Base-by-base conservation (phyloP, 225 moss, liverwort and hornwort genomes). In the Lunularia cruciata region DNA sequence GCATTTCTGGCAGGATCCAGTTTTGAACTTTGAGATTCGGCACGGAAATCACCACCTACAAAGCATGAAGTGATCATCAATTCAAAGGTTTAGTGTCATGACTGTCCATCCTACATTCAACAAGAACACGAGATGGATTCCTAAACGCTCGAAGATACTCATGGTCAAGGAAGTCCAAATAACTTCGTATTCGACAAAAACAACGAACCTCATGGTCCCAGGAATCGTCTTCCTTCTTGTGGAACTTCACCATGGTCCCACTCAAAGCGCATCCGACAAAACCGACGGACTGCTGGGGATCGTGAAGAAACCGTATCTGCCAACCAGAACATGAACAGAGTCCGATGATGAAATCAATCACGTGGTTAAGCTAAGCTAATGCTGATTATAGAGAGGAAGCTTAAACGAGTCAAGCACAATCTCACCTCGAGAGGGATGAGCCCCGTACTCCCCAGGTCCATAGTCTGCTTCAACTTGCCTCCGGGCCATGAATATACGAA, bases 401-500 rank as follows among this genome's bases (percentile, higher is more conserved):
- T 19, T 5, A 12, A 32, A 2, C 13, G 4, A 49, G 43, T 10
- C 43, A 1, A 16, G 37, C 11, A 6, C 3, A 40, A 7, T 61
- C 82, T 40, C 70, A 98, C 96, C 96, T 98, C 96, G 7, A 98
- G 82, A n/a, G 96, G 96, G 72, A 98, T 98, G 34, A 93, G 89
- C 33, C 93, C 96, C 15, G 89, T 89, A 54, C 76, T 86, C 27
- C 96, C 96, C 49, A 98, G 63, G 72, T 98, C 71, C 56, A 98
- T 73, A 8, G 90, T 98, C 79, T 98, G 96, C 83, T 89, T 93
- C 73, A 98, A 39, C 55, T 87, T 93, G 73, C 93, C 96, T 63
- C 87, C 90, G 30, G 93, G 96, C 96, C 96, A 98, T 47, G 91
- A 81, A 73, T 98, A 98, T n/a, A 98, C 90, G 72, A 84, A 98